Conservation (phyloP, 495 filamentous ascomycete species). For the Xylaria longipes region DNA sequence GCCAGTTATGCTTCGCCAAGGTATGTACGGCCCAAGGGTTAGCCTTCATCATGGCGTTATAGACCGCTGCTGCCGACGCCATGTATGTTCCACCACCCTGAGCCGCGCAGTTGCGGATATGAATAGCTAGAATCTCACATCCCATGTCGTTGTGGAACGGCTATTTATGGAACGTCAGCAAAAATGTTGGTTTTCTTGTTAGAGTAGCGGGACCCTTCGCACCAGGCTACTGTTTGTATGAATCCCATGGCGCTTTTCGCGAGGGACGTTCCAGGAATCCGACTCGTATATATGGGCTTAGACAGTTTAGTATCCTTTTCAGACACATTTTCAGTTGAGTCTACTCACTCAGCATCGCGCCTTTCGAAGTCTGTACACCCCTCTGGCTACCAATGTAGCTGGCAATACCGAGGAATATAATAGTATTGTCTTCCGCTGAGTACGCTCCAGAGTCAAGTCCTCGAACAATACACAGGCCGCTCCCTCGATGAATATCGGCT, state of each 20-base stretch:
- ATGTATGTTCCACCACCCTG: constrained; percentile 50
- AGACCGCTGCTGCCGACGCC: constrained; percentile 48
- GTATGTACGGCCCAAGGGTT: constrained; percentile 42
- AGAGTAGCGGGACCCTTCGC: constrained; percentile 24
- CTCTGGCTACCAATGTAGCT: constrained; percentile 57
- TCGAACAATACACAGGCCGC: constrained; percentile 56
- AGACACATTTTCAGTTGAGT: not conserved
- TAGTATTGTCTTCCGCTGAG: constrained; percentile 53
- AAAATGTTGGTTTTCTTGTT: not conserved
- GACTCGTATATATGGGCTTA: constrained; percentile 55
- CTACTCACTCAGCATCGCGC: constrained; percentile 54
- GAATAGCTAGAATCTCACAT: constrained; percentile 49
- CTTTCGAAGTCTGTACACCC: constrained; percentile 56
- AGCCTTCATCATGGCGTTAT: constrained; percentile 43
- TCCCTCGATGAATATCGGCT: constrained; percentile 47
- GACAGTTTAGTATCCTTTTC: not conserved
- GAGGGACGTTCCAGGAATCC: constrained; percentile 47
- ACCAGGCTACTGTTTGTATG: constrained; percentile 50
- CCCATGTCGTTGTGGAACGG: constrained; percentile 56
- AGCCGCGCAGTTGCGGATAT: constrained; percentile 48
- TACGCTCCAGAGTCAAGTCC: constrained; percentile 52
- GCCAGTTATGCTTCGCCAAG: constrained; percentile 45
- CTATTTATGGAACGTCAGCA: constrained; percentile 29
- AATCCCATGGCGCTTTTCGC: constrained; percentile 53
- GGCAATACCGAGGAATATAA: constrained; percentile 57